Evolutionary conservation across 345 rosid species (phyloP), one percentile per base, ranked within the genome.

Genomic region (Nephelium lappaceum): DNA sequence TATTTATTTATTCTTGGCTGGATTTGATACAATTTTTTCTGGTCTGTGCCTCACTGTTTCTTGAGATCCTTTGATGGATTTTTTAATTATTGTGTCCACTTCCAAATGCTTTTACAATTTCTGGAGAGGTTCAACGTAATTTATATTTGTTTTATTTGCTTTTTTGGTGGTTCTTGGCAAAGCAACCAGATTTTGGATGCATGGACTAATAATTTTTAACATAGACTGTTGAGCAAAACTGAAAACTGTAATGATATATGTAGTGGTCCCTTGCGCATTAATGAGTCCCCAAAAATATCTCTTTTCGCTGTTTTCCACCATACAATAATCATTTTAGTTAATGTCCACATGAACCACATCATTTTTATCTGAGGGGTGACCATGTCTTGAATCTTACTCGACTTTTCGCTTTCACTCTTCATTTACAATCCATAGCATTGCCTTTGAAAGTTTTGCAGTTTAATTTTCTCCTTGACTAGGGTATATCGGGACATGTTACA

Each of bases 191-290:
- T 68, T 68, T 25, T 3, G 67, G 27, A 25, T 63, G 6, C 18
- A 64, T 64, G 69, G 23, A 41, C 57, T 45, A 57, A 69, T 43
- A 39, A 23, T 43, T 23, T 23, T 24, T 49, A 12, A 14, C 55
- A 49, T 3, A 14, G 15, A 49, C 14, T 2, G 4, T 15, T 51
- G 55, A 58, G 11, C 60, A 15, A 4, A 16, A 4, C n/a, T 53
- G 21, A 16, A 14, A 53, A 53, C 60, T 3, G n/a, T 43, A 14
- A 5, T 1, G 18, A 49, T 12, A 12, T 49, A 16, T 51, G 11
- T 31, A 11, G 39, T 60, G 76, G 57, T 39, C 67, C 67, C 76
- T 49, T 3, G 55, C 8, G 51, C 76, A 73, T 39, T 41, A 58
- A 39, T 73, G 68, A 49, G 39, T 55, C 61, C 6, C 0, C 1